Evolutionary conservation across 73 alveolate species (phyloP).

Genomic region (Effrenium voratum): DNA sequence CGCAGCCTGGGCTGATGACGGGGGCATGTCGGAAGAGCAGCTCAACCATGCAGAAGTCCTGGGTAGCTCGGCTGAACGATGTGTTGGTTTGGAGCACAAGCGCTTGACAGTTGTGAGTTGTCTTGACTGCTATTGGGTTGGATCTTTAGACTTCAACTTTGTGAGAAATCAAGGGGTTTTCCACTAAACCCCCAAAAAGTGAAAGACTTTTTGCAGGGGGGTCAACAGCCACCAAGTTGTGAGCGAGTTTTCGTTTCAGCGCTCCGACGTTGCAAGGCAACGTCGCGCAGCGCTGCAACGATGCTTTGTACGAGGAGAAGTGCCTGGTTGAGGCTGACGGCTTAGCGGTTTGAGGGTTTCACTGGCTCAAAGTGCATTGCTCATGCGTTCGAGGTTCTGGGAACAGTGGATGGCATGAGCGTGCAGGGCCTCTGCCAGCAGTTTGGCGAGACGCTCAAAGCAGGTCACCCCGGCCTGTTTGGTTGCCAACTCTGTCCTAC

Average conservation of each 20-base stretch:
- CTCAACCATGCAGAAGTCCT: slow-evolving; percentile 85
- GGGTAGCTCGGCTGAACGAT: slow-evolving; percentile 18
- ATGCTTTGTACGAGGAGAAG: slow-evolving; percentile 59
- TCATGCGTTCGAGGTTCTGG: slow-evolving; percentile 40
- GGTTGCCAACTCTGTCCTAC: background rate
- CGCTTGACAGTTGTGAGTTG: no score
- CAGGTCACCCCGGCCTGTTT: background rate
- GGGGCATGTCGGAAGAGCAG: slow-evolving; percentile 85
- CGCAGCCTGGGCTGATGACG: slow-evolving; percentile 90
- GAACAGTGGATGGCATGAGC: slow-evolving; percentile 58
- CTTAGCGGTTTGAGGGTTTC: background rate
- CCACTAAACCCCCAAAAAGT: no score
- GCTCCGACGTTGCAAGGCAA: no score
- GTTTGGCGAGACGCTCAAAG: slow-evolving; percentile 39
- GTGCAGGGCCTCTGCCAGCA: slow-evolving; percentile 49
- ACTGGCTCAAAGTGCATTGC: background rate
- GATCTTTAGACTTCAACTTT: no score
- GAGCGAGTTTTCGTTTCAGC: no score
- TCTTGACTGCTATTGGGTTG: no score
- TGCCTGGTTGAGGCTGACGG: slow-evolving; percentile 49
- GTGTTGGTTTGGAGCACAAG: no score
- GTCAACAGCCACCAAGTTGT: no score
- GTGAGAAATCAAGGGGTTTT: no score
- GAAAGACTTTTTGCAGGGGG: no score
- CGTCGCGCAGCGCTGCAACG: slow-evolving; percentile 76